Evolutionary conservation across 2,329 filamentous ascomycete species (phyloP), one percentile per base, ranked within the genome.

Genomic region (Curvularia hawaiiensis): DNA sequence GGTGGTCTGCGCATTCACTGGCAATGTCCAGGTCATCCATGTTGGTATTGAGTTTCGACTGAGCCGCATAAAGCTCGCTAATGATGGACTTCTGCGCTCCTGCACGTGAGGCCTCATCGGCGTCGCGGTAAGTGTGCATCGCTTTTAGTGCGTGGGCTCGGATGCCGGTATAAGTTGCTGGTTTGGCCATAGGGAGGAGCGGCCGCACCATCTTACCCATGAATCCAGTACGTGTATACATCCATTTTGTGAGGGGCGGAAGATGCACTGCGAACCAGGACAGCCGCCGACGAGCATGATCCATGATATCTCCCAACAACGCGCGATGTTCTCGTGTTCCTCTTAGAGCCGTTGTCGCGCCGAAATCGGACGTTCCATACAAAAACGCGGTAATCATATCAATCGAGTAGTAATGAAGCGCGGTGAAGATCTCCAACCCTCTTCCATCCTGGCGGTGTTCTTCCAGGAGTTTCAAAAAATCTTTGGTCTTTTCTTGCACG

Each of bases 351-450:
- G 68, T 66, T 0, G 82, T 84, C 3, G 72, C 77, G 3, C 81
- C 82, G 57, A 63, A 54, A 9, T 50, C 35, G 14, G 74, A 61
- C 1, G 68, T 62, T 2, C 82, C 82, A 55, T 84, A 85, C 0
- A 85, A 65, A 48, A 85, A 84, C 4, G 77, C 74, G 0, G 82
- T 83, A 58, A 85, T 84, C 49, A 72, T 78, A 65, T 85, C 82
- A 12, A 85, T 72, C 11, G 80, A 80, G 67, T 80, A 85, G 65
- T 81, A 85, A 66, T 85, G 83, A 22, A 85, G 68, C 50, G 74
- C 81, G 2, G 66, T 65, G 59, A 84, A 84, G 30, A 82, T 80
- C 58, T 84, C 80, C 3, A 73, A 68, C 2, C 60, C 58, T 0
- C 71, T 67, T 4, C 70, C 64, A 18, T 79, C n/a, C 2, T 24